A percentile compares a stretch with the other conserved stretches of the same genome.
Evolutionary conservation across 768 basidiomycete species (phyloP).

Genomic region (Suillus subalutaceus): DNA sequence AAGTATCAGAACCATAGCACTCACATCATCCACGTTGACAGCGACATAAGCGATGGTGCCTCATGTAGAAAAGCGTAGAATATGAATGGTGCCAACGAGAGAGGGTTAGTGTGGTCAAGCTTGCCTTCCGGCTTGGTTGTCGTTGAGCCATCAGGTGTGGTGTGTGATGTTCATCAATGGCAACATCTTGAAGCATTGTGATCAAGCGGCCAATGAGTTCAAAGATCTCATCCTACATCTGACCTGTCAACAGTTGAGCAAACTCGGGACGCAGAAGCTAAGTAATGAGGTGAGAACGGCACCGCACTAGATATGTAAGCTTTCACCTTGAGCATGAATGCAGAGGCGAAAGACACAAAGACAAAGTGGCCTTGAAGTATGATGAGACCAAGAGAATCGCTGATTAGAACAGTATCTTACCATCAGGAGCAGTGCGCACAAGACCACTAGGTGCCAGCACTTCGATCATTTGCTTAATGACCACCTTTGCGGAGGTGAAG

Average conservation of each 20-base stretch:
- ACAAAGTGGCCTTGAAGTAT: constrained; percentile 63
- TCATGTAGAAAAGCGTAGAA: too few species aligned
- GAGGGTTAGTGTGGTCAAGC: too few species aligned
- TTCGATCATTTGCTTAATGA: constrained; percentile 67
- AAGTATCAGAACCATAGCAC: too few species aligned
- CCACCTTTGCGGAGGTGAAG: constrained; percentile 66
- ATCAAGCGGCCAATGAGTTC: constrained; percentile 73
- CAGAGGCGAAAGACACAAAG: constrained; percentile 80
- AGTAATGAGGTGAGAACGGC: constrained; percentile 6
- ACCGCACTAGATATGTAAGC: not conserved
- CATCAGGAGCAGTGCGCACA: constrained; percentile 80
- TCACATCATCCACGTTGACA: too few species aligned
- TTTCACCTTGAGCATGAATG: constrained; percentile 77
- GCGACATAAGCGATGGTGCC: too few species aligned
- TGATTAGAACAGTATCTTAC: constrained; percentile 36
- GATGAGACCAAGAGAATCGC: not conserved
- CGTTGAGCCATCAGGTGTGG: too few species aligned
- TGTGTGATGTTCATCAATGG: too few species aligned
- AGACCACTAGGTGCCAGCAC: constrained; percentile 69
- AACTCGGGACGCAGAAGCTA: constrained; percentile 78
- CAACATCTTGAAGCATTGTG: constrained; percentile 70
- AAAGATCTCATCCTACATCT: constrained; percentile 70
- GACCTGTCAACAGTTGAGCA: constrained; percentile 55
- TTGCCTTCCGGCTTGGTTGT: too few species aligned
- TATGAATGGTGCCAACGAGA: too few species aligned